Evolutionary conservation across 805 yeast genomes (phyloP).

Genomic region (Metschnikowia lochheadii): DNA sequence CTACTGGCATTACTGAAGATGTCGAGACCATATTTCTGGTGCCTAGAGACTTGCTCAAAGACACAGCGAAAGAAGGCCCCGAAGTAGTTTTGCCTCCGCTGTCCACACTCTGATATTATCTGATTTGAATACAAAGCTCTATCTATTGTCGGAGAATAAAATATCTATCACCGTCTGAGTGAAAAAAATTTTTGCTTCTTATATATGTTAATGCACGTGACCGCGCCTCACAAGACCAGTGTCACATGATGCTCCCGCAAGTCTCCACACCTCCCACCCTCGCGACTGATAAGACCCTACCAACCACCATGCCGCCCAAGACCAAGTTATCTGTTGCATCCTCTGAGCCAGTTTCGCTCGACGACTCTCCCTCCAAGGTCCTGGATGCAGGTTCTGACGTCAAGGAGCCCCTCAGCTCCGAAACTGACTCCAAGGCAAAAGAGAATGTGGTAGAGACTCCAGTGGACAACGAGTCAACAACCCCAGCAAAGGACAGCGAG

Average conservation of each 20-base stretch:
- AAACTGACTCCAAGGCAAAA: neutral
- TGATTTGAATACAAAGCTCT: constrained; percentile 35
- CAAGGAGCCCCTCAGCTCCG: neutral
- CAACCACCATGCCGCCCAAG: constrained; percentile 10
- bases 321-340: constrained; percentile 29
- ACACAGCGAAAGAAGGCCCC: constrained; percentile 7
- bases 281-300: neutral
- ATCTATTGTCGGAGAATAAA: constrained; percentile 34
- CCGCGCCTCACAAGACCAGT: neutral
- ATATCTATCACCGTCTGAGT: constrained; percentile 24
- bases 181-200: constrained; percentile 1
- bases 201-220: constrained; percentile 5
- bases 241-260: neutral
- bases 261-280: neutral
- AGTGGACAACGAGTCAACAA: neutral
- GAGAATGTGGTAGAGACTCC: neutral
- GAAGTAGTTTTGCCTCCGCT: constrained; percentile 37
- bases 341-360: constrained; percentile 32
- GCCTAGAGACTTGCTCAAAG: constrained; percentile 1
- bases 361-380: constrained; percentile 9
- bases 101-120: constrained; percentile 42
- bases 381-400: constrained; percentile 1
- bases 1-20: neutral
- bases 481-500: neutral
- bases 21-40: constrained; percentile 2